phyloP scores from a whole-genome alignment of 352 stramenopile species.

The Paralagenidium karlingii region DNA sequence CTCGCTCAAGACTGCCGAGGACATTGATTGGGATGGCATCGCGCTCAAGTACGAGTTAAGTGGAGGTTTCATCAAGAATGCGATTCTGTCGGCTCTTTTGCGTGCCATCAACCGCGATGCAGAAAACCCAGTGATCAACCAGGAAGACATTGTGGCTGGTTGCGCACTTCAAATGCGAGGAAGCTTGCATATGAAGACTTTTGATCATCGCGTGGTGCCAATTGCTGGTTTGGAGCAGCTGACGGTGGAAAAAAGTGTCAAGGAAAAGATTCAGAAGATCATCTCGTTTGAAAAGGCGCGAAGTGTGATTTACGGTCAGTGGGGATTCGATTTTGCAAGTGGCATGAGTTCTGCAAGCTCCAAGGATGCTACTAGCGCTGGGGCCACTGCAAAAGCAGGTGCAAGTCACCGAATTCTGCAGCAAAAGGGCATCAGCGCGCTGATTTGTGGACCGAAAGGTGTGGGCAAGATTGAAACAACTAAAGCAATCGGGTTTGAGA shows the following conservation, averaged over 20 bases:
- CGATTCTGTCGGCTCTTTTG: slow-evolving; percentile 71
- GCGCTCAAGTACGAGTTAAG: slow-evolving; percentile 81
- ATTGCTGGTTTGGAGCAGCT: slow-evolving; percentile 59
- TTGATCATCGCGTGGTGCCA: slow-evolving; percentile 75
- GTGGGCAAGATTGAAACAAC: slow-evolving; percentile 66
- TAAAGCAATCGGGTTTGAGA: slow-evolving; percentile 76
- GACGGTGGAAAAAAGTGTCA: slow-evolving; percentile 50
- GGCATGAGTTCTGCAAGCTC: no score
- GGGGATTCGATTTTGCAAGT: slow-evolving; percentile 66
- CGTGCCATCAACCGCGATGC: slow-evolving; percentile 53
- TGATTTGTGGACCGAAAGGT: slow-evolving; percentile 53
- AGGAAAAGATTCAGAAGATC: slow-evolving; percentile 50
- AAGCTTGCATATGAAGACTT: slow-evolving; percentile 83
- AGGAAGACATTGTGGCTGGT: slow-evolving; percentile 64
- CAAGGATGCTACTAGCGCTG: slow-evolving; percentile 62
- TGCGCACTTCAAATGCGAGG: slow-evolving; percentile 81
- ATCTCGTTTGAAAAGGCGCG: slow-evolving; percentile 77
- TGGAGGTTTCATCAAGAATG: slow-evolving; percentile 87
- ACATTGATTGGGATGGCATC: slow-evolving; percentile 78
- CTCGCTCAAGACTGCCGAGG: slow-evolving; percentile 30
- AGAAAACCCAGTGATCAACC: slow-evolving; percentile 45
- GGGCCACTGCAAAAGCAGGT: no score
- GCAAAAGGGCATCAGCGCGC: slow-evolving; percentile 70
- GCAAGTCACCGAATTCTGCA: no score
- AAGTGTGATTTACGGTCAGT: slow-evolving; percentile 78